Conservation (phyloP, 306 rosid species). For the barrel medic (Medicago truncatula) region MtrunA17r5.0-ANR NC_053042.1:11216001-11216500, state of each 20-base stretch:
- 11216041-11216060: slow-evolving; percentile 85
- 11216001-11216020: slow-evolving; percentile 58
- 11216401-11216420: slow-evolving; percentile 75
- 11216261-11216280: slow-evolving; percentile 73
- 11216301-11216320: slow-evolving; percentile 58
- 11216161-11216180: slow-evolving; percentile 70
- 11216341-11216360: slow-evolving; percentile 67
- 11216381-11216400: slow-evolving; percentile 72
- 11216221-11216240: slow-evolving; percentile 60
- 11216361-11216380: slow-evolving; percentile 71
- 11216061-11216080: slow-evolving; percentile 65
- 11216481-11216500: slow-evolving; percentile 63
- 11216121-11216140: slow-evolving; percentile 67
- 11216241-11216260: slow-evolving; percentile 78
- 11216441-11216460: slow-evolving; percentile 68
- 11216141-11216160: slow-evolving; percentile 82
- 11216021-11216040: slow-evolving; percentile 79
- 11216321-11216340: slow-evolving; percentile 61
- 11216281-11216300: slow-evolving; percentile 60
- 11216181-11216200: slow-evolving; percentile 68
- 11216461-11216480: slow-evolving; percentile 68
- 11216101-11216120: slow-evolving; percentile 62
- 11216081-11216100: slow-evolving; percentile 71
- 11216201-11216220: slow-evolving; percentile 63
- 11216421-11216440: slow-evolving; percentile 64